These are phyloP conservation scores for Brasilioporus rufonigricans DNA, from an alignment of 768 basidiomycete species.

Conservation along the genomic window DNA sequence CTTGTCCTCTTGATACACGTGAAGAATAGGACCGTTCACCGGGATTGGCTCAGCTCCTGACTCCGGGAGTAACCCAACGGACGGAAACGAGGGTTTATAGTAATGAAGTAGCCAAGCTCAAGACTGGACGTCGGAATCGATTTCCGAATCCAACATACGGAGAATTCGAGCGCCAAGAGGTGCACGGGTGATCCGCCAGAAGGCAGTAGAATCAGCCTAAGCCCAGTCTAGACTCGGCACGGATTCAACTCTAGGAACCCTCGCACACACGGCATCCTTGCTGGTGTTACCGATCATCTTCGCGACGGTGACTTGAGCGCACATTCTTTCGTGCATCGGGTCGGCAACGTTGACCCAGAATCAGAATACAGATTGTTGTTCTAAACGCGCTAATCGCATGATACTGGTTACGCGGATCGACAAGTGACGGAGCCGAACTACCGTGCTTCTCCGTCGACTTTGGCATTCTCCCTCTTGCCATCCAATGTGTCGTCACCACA, in stretches of 20 bases:
- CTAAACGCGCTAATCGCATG: not conserved
- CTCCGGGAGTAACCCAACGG: not conserved
- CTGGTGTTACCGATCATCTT: constrained; percentile 10
- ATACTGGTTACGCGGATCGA: constrained; percentile 3
- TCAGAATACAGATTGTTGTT: not conserved
- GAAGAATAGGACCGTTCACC: no score
- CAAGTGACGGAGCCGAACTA: constrained; percentile 5
- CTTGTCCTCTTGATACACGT: no score
- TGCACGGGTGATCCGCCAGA: constrained; percentile 7
- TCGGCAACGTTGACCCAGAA: not conserved
- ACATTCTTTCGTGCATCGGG: not conserved
- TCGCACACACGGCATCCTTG: not conserved
- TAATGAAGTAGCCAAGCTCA: not conserved
- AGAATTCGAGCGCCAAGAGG: not conserved
- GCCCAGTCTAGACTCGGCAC: constrained; percentile 5
- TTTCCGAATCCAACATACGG: constrained; percentile 11
- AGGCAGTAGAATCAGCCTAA: constrained; percentile 3
- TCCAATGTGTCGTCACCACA: not conserved
- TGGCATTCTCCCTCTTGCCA: not conserved
- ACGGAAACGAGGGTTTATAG: not conserved
- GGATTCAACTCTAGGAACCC: not conserved
- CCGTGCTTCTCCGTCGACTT: constrained; percentile 1
- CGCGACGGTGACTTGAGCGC: constrained; percentile 8
- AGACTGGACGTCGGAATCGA: not conserved
- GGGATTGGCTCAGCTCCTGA: not conserved